phyloP scores from a whole-genome alignment of 495 filamentous ascomycete genomes.

The Xylaria flabelliformis region DNA sequence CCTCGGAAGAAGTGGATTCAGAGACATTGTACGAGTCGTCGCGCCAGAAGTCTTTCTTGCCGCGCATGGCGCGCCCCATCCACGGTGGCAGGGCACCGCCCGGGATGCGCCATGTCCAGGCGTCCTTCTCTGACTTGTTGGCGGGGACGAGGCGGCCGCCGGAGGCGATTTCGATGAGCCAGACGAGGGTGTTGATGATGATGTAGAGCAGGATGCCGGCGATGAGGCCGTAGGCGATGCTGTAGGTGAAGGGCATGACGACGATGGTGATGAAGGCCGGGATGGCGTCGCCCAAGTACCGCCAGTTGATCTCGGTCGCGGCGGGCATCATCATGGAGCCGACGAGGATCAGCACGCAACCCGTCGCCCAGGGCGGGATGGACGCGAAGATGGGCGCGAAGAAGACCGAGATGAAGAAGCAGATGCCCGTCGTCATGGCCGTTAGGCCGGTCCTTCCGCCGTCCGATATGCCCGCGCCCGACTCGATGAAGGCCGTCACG shows the following conservation, averaged over 20 bases:
- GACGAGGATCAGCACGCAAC: constrained; percentile 80
- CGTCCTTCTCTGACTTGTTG: constrained; percentile 74
- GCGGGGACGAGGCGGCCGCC: constrained; percentile 72
- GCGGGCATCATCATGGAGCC: constrained; percentile 80
- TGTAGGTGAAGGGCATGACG: constrained; percentile 86
- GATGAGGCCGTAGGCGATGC: constrained; percentile 79
- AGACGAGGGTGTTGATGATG: constrained; percentile 68
- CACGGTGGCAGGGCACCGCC: constrained; percentile 75
- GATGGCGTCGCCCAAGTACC: constrained; percentile 76
- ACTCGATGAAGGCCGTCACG: constrained; percentile 84
- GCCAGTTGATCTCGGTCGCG: constrained; percentile 82
- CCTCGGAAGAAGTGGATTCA: constrained; percentile 21
- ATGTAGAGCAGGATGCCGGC: constrained; percentile 77
- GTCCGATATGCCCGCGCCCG: constrained; percentile 83
- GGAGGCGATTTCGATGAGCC: constrained; percentile 67
- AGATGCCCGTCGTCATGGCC: constrained; percentile 74
- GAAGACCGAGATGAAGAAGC: constrained; percentile 86
- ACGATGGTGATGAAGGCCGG: constrained; percentile 82
- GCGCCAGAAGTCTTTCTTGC: constrained; percentile 74
- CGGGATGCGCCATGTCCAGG: constrained; percentile 71
- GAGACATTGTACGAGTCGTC: constrained; percentile 43
- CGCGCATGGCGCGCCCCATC: constrained; percentile 63
- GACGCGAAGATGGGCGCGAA: constrained; percentile 87
- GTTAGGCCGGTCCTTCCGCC: constrained; percentile 83
- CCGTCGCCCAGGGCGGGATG: constrained; percentile 84